Evolutionary conservation across 495 filamentous ascomycete genomes (phyloP), one percentile per base, ranked within the genome.

Genomic region (Cryomyces antarcticus): DNA sequence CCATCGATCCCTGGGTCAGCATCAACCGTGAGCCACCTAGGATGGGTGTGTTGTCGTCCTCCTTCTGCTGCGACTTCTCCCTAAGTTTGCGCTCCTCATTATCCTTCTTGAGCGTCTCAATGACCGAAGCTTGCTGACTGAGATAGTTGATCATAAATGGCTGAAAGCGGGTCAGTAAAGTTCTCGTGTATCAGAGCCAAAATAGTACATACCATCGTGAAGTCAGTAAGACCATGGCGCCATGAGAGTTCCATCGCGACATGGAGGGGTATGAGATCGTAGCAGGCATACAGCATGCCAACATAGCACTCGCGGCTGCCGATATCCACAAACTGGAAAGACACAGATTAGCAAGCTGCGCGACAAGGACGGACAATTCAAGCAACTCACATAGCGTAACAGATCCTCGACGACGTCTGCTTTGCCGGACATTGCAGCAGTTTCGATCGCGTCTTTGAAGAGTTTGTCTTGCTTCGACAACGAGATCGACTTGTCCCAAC

Each of bases 381-480:
- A 52, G 49, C 55, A 38, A 78, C 89, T 79, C 77, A 95, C 89
- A 62, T 96, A 99, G 58, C 85, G 77, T 31, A 96, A 68, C 42
- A 99, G 70, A 49, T 96, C 92, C 59, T 96, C 92, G 36, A 95
- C 92, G 37, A 96, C 80, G 36, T 93, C 85, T 6, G 70, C 46
- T 68, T 94, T 93, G 54, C 71, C 72, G 45, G 87, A 95, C 37
- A 95, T 87, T n/a, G 92, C 92, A 9, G 92, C 73, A 28, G 92
- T 99, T 70, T 99, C 92, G 50, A 99, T 96, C 28, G 92, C 92
- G 70, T 99, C 92, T 71, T 94, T 95, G 77, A 87, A 99, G 31
- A 99, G 69, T 73, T 93, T 96, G 67, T 99, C 92, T 59, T 96
- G 92, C 72, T 99, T 99, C 7, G 85, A 94, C 38, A 99, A 67